Conservation (phyloP, 148 eudicot species). For the Cornus kousa region DNA sequence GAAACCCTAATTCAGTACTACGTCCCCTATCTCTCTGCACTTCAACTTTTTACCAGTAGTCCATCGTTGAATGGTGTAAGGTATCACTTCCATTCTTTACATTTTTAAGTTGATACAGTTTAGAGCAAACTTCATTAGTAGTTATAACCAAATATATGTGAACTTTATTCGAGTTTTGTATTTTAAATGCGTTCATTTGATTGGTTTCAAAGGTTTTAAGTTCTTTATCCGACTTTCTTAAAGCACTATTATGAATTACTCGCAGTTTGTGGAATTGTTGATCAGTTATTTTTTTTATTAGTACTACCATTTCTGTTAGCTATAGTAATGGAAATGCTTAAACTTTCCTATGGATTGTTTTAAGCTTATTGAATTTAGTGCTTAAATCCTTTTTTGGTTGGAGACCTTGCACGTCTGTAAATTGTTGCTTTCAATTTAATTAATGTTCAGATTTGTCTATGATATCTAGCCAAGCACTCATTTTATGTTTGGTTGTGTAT, state of each 20-base stretch:
- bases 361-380: not conserved
- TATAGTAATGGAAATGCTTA: not conserved
- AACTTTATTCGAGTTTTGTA: no score
- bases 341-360: not conserved
- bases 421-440: no score
- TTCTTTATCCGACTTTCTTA: not conserved
- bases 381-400: not conserved
- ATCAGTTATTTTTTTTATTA: not conserved
- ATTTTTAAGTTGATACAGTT: not conserved
- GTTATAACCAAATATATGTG: no score
- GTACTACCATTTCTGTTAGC: not conserved
- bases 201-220: not conserved
- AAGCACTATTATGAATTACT: not conserved
- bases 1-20: constrained; percentile 83
- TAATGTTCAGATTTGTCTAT: not conserved
- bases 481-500: not conserved
- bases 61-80: constrained; percentile 59
- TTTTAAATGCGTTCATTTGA: not conserved
- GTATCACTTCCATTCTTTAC: constrained; percentile 28
- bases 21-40: constrained; percentile 90
- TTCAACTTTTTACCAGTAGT: constrained; percentile 81
- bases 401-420: no score
- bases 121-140: not conserved
- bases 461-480: not conserved
- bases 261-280: not conserved